These are phyloP conservation scores for Pleurotus eryngii DNA, from an alignment of 768 basidiomycete species.

Conservation along the genomic window DNA sequence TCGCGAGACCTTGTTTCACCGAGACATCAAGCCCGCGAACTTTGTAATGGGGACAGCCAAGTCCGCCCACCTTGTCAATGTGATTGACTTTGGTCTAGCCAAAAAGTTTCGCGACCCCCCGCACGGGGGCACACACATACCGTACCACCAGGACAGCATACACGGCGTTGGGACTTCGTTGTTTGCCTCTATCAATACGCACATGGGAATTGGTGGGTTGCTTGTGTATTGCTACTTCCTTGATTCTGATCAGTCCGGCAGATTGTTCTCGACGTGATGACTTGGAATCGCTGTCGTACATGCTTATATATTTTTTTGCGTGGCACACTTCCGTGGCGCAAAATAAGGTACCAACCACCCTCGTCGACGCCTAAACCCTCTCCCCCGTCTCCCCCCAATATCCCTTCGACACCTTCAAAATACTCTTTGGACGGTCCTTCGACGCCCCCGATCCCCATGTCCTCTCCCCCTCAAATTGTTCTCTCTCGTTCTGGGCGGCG, in stretches of 20 bases:
- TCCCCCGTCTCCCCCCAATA: slow-evolving; percentile 15
- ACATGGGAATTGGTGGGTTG: slow-evolving; percentile 66
- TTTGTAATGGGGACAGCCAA: slow-evolving; percentile 87
- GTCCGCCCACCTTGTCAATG: slow-evolving; percentile 72
- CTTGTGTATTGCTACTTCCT: slow-evolving; percentile 4
- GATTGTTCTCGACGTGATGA: slow-evolving; percentile 79
- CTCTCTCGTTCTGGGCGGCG: not conserved
- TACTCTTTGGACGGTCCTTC: slow-evolving; percentile 1
- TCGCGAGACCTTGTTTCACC: slow-evolving; percentile 93
- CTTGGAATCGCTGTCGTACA: slow-evolving; percentile 76
- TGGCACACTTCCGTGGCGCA: slow-evolving; percentile 77
- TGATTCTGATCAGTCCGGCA: slow-evolving; percentile 18
- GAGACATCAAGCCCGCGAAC: slow-evolving; percentile 98
- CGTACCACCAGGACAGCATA: slow-evolving; percentile 69
- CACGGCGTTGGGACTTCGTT: slow-evolving; percentile 79
- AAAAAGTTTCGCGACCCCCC: slow-evolving; percentile 72
- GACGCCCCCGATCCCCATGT: slow-evolving; percentile 1
- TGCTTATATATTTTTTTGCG: slow-evolving; percentile 83
- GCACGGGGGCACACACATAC: slow-evolving; percentile 64
- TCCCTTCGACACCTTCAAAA: slow-evolving; percentile 1
- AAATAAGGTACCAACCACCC: slow-evolving; percentile 37
- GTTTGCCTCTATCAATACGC: slow-evolving; percentile 73
- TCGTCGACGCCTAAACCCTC: slow-evolving; percentile 28
- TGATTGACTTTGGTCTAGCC: slow-evolving; percentile 86
- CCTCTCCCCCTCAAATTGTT: not conserved